Evolutionary conservation across 2,329 filamentous ascomycete genomes (phyloP), one percentile per base, ranked within the genome.

Genomic region (Mycosphaerella sp.): DNA sequence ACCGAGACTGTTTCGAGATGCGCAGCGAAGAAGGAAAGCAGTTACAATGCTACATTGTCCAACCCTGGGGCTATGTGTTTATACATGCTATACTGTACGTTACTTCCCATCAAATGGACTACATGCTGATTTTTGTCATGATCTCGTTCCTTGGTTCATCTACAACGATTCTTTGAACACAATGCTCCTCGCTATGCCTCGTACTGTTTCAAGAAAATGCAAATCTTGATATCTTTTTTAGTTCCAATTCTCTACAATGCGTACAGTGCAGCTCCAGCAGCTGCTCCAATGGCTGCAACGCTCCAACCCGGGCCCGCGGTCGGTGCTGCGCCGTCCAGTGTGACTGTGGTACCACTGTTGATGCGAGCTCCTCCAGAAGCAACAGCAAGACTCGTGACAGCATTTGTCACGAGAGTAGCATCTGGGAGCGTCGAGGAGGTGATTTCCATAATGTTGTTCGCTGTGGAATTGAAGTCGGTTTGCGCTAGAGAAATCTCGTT

Each of bases 401-500:
- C 72, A 41, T 74, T 72, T 1, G 70, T 39, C 1, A 81, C 78
- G n/a, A 59, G 64, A 0, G 74, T 76, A 5, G 80, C 79, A 40
- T 72, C 70, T 0, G 80, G 80, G 1, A 82, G 72, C 8, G 68
- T 58, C 2, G 75, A 76, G 13, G 70, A 70, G 6, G 71, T 70
- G 49, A 83, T 83, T 59, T 82, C 79, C 51, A 75, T 53, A 41
- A 83, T 66, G 53, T 77, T 71, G 56, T 75, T 69, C 14, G 63
- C 62, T 0, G 76, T 77, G 6, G 76, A 70, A 62, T 82, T 80
- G 71, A 82, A 82, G 54, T 76, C 76, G 2, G 80, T 82, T 59
- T 79, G 78, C 2, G 80, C 80, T 16, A 84, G 66, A 2, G 76
- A 79, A 58, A 83, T 81, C 62, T 81, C 71, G 63, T 83, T 81